Base-by-base conservation (phyloP, 805 yeast genomes). In the Metschnikowia vanudenii region DNA sequence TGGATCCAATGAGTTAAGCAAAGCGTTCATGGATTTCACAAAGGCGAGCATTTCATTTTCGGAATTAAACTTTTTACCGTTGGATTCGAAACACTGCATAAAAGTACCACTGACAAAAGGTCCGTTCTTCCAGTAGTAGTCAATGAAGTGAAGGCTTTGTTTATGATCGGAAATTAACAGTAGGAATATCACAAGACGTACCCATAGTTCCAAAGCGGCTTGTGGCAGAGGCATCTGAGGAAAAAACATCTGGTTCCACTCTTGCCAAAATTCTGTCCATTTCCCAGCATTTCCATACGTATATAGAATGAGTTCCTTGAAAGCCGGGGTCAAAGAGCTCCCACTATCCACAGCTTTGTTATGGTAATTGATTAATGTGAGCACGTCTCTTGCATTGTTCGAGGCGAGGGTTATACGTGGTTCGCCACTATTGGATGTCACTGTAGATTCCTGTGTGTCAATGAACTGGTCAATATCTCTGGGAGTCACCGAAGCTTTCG, bases 191-290 rank as follows among this genome's bases (percentile, higher is more conserved):
- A 57, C 55, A 7, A 72, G 57, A 26, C 71, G 56, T 10, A 68
- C 66, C 73, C 73, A 71, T 22, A 50, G 31, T 32, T 46, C 33
- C 24, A 51, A 38, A 11, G 50, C 51, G 10, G 28, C 48, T 3
- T 34, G 43, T 12, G 53, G 41, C n/a, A 35, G 39, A 8, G 36
- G 39, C 3, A 39, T 22, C 9, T 33, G 12, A 3, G 43, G 46
- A 29, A 55, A 51, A 17, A 36, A 41, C 19, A 45, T 37, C 13
- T 16, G n/a, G 14, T 70, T 61, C 76, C 76, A 72, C 39, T 65
- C 59, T 9, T 47, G 45, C 77, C 77, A 72, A 55, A 72, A 72
- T 37, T 54, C 44, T 3, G 45, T 46, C 75, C 75, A 72, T 28
- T 66, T 58, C 10, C 65, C 64, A 11, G 71, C 62, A 42, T 69